Conservation (phyloP, 176 grass and related monocot genomes). For the Urochloa ruziziensis region DNA sequence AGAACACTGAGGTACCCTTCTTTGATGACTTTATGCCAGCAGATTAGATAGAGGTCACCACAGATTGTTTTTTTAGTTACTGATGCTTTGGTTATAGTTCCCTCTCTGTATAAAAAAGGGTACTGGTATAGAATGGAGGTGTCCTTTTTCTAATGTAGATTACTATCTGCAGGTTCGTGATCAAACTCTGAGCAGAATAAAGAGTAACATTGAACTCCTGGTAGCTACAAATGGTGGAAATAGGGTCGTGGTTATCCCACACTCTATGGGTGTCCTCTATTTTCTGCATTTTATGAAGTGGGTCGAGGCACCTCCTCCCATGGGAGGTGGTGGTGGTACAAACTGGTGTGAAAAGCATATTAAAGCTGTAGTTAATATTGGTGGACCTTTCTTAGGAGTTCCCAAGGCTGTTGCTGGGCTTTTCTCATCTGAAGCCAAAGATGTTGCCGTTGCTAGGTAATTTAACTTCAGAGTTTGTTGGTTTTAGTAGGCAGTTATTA, state of each 20-base stretch:
- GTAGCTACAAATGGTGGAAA: slow-evolving; percentile 93
- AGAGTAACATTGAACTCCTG: slow-evolving; percentile 94
- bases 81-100: slow-evolving; percentile 16
- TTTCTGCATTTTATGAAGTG: slow-evolving; percentile 99
- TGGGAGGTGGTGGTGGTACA: slow-evolving; percentile 84
- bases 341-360: slow-evolving; percentile 95
- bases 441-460: slow-evolving; percentile 98
- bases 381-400: slow-evolving; percentile 93
- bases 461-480: not conserved
- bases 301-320: slow-evolving; percentile 92
- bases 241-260: slow-evolving; percentile 94
- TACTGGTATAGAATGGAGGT: slow-evolving; percentile 9
- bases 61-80: not conserved
- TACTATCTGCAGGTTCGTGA: slow-evolving; percentile 65
- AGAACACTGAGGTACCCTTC: slow-evolving; percentile 84
- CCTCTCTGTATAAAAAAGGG: slow-evolving; percentile 1
- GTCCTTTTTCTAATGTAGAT: slow-evolving; percentile 14
- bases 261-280: slow-evolving; percentile 97
- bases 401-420: slow-evolving; percentile 89
- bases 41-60: slow-evolving; percentile 4
- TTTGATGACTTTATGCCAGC: slow-evolving; percentile 9
- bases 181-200: slow-evolving; percentile 95
- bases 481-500: not conserved
- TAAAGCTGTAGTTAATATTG: slow-evolving; percentile 94
- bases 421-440: slow-evolving; percentile 98